phyloP scores from a whole-genome alignment of 371 early-diverging fungal species.

The Mucor ambiguus region DNA sequence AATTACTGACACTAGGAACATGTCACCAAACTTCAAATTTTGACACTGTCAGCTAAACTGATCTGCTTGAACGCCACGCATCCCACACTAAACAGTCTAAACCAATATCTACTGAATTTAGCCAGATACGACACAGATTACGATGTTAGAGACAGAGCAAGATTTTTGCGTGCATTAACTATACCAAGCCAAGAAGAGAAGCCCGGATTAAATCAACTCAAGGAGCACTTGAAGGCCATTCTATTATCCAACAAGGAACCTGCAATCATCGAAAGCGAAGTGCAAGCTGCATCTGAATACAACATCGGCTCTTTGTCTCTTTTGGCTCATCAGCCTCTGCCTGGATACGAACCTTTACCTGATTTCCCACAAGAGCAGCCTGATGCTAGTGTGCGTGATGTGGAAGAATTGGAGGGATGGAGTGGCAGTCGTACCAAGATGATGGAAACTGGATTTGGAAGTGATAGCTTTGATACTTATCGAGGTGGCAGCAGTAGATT shows the following conservation, averaged over 20 bases:
- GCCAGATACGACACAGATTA: constrained; percentile 89
- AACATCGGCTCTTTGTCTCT: constrained; percentile 85
- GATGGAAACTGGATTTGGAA: constrained; percentile 60
- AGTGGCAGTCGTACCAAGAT: constrained; percentile 45
- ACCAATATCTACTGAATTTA: constrained; percentile 79
- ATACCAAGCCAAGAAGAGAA: constrained; percentile 47
- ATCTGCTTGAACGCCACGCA: constrained; percentile 52
- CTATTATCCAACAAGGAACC: constrained; percentile 56
- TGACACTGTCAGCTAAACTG: constrained; percentile 80
- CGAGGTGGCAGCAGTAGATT: constrained; percentile 40
- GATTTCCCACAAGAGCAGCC: constrained; percentile 81
- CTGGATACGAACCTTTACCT: constrained; percentile 81
- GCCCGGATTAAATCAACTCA: constrained; percentile 42
- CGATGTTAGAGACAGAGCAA: constrained; percentile 90
- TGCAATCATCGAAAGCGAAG: constrained; percentile 46
- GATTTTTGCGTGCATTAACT: constrained; percentile 79
- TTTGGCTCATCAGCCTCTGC: constrained; percentile 67
- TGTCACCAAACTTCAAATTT: constrained; percentile 76
- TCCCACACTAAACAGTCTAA: constrained; percentile 53
- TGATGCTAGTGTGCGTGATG: constrained; percentile 67
- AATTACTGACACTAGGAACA: constrained; percentile 41
- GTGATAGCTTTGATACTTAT: constrained; percentile 41
- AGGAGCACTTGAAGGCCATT: constrained; percentile 50
- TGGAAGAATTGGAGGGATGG: constrained; percentile 52
- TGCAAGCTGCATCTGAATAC: constrained; percentile 48